A percentile compares a stretch with the other conserved stretches of the same genome.
Conservation (phyloP, 75 land plant genomes). For the Picea glauca region DNA sequence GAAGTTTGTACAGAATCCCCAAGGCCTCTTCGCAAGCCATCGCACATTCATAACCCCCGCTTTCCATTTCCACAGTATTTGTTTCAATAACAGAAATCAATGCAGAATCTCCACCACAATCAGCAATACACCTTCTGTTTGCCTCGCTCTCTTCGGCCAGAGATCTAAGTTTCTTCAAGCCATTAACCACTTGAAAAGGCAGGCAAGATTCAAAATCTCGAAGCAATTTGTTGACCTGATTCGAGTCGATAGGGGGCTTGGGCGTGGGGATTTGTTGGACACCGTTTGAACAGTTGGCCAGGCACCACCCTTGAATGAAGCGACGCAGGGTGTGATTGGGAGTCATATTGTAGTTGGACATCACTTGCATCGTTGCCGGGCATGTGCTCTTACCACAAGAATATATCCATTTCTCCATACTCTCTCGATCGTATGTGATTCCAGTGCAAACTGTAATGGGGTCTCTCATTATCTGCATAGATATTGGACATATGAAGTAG, state of each 20-base stretch:
- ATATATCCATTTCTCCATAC: constrained; percentile 20
- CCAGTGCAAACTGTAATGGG: constrained; percentile 36
- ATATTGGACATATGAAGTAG: constrained; percentile 28
- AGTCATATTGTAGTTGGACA: constrained; percentile 9
- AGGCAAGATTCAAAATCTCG: neutral
- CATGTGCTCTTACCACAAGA: constrained; percentile 21
- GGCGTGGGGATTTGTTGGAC: constrained; percentile 15
- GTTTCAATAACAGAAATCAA: constrained; percentile 7
- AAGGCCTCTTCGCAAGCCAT: constrained; percentile 9
- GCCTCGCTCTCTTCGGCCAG: neutral
- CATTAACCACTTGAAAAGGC: too few relatives aligned
- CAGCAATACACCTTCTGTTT: neutral
- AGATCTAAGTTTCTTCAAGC: neutral
- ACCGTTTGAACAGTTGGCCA: neutral
- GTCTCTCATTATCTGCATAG: constrained; percentile 31
- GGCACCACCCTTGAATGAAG: constrained; percentile 28
- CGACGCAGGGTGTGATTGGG: constrained; percentile 20
- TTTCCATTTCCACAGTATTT: neutral
- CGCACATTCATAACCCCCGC: neutral
- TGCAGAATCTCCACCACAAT: neutral
- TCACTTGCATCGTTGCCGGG: constrained; percentile 19
- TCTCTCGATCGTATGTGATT: constrained; percentile 28
- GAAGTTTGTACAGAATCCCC: constrained; percentile 3
- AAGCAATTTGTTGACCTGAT: neutral
- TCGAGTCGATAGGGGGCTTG: neutral